A percentile compares a stretch with the other conserved stretches of the same genome.
Conservation (phyloP, 176 grass and related monocot genomes). For the Thinopyrum elongatum region DNA sequence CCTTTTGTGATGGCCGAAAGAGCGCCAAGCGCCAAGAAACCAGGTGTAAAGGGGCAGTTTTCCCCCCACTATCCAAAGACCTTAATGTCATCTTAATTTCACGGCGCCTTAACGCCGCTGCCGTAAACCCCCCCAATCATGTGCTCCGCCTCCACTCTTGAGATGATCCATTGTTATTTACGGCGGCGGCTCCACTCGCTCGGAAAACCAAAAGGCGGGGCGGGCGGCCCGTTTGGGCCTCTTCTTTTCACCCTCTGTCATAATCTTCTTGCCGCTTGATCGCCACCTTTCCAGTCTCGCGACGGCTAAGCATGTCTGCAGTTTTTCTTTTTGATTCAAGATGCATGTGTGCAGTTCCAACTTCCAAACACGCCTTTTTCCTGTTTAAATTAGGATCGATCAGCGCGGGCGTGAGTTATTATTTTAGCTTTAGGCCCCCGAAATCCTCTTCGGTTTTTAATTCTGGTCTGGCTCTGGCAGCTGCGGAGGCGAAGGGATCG, state of each 20-base stretch:
- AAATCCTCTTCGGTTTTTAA: background rate
- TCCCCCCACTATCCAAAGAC: background rate
- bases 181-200: background rate
- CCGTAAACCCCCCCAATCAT: constrained; percentile 32
- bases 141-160: constrained; percentile 7
- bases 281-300: too few relatives aligned
- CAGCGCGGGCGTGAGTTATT: background rate
- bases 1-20: background rate
- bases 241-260: background rate
- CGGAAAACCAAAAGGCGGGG: background rate
- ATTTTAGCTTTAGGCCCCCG: background rate
- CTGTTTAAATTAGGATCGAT: background rate
- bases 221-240: background rate
- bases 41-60: background rate
- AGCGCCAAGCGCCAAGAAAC: background rate
- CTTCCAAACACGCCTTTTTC: too few relatives aligned
- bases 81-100: background rate
- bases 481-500: background rate
- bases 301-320: too few relatives aligned
- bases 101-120: background rate
- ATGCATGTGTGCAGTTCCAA: background rate
- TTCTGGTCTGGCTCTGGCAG: background rate
- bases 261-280: background rate
- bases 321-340: background rate
- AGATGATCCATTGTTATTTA: background rate